These are phyloP conservation scores for Fraxinus angustifolia DNA, from an alignment of 305 asterid species.

Conservation along the genomic window DNA sequence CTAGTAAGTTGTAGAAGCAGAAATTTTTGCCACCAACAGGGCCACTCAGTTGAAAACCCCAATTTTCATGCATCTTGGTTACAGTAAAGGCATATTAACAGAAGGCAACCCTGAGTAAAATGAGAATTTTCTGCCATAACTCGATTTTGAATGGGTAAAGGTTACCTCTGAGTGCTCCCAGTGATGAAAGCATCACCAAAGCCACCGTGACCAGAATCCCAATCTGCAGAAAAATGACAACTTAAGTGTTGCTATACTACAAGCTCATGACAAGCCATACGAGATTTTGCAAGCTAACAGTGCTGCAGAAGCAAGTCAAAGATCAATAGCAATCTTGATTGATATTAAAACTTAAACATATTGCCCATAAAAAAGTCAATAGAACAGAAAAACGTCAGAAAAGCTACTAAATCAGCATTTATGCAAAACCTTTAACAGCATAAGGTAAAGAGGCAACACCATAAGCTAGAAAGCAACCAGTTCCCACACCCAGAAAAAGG, in stretches of 20 bases:
- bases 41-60: background rate
- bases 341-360: background rate
- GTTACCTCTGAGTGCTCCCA: slow-evolving; percentile 70
- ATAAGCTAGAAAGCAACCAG: background rate
- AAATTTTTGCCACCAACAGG: slow-evolving; percentile 1
- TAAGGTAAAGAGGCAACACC: background rate
- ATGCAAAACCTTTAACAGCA: background rate
- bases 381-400: background rate
- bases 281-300: background rate
- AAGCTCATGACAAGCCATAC: slow-evolving; percentile 2
- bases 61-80: background rate
- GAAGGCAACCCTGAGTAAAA: slow-evolving; percentile 5
- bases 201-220: slow-evolving; percentile 82
- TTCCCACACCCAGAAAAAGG: background rate
- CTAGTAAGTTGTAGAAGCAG: slow-evolving; percentile 15
- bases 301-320: background rate
- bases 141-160: slow-evolving; percentile 5
- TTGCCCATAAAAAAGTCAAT: background rate
- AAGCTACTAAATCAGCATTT: background rate
- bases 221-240: slow-evolving; percentile 46
- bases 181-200: slow-evolving; percentile 49
- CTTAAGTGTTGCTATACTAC: background rate
- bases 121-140: slow-evolving; percentile 5
- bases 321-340: background rate
- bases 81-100: background rate